These are phyloP conservation scores for Chlorella sp. DNA, from an alignment of 139 green algal genomes.

Conservation along the genomic window DNA sequence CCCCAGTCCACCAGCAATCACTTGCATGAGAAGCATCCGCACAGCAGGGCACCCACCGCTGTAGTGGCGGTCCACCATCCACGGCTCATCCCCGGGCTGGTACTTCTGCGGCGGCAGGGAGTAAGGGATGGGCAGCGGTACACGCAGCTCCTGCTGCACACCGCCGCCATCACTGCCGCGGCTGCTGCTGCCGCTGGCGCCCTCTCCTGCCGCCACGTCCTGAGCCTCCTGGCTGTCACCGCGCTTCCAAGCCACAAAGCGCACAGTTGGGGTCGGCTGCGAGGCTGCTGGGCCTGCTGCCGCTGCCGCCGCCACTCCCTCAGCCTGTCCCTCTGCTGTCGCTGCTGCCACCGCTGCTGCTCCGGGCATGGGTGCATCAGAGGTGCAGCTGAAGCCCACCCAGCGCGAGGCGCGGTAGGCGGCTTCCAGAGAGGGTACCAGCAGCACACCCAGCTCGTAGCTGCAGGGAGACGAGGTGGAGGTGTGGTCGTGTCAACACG, in stretches of 20 bases:
- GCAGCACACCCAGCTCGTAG: conserved; percentile 86
- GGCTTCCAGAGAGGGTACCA: conserved; percentile 61
- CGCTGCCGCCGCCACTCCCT: neutral
- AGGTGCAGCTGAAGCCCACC: conserved; percentile 36
- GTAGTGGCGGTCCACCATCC: neutral
- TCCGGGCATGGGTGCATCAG: neutral
- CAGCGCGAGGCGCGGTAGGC: conserved; percentile 45
- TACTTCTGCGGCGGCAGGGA: conserved; percentile 29
- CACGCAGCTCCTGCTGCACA: neutral
- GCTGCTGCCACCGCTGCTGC: neutral
- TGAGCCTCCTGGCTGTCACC: neutral
- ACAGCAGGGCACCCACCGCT: too few species aligned
- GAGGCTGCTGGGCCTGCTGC: neutral
- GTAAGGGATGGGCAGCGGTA: conserved; percentile 43
- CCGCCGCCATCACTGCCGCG: neutral
- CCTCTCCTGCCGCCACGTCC: neutral
- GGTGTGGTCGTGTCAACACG: too few species aligned
- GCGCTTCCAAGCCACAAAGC: conserved; percentile 25
- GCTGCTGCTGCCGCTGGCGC: neutral
- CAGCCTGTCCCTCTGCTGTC: neutral
- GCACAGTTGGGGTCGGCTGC: neutral
- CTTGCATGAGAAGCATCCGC: too few species aligned
- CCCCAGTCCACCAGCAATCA: too few species aligned
- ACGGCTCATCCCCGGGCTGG: conserved; percentile 9
- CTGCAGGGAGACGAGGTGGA: neutral